Conservation (phyloP, 768 basidiomycete species). For the Fomitopsis pulvina region DNA sequence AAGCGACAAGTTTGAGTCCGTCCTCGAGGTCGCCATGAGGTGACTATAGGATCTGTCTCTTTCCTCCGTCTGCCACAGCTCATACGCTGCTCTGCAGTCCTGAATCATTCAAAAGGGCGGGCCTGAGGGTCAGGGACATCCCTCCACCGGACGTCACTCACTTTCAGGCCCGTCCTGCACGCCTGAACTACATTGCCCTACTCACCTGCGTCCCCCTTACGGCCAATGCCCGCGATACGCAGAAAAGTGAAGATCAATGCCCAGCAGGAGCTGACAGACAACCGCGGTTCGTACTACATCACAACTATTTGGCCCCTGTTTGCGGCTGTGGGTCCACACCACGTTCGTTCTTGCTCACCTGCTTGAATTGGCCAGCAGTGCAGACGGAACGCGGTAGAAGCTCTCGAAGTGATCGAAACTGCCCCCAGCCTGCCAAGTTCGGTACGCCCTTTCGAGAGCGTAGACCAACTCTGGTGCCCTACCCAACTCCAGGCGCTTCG, state of each 20-base stretch:
- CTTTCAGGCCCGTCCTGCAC: background rate
- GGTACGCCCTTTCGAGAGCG: too few species aligned
- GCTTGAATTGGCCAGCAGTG: constrained; percentile 27
- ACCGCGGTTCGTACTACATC: constrained; percentile 23
- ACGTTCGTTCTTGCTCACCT: constrained; percentile 16
- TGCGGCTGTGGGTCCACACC: constrained; percentile 21
- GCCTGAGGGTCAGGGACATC: constrained; percentile 4
- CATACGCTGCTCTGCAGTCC: background rate
- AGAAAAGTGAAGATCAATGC: constrained; percentile 40
- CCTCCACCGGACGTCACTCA: constrained; percentile 5
- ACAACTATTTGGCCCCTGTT: constrained; percentile 8
- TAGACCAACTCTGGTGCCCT: too few species aligned
- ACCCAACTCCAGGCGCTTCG: background rate
- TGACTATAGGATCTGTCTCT: background rate
- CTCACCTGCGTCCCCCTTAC: background rate
- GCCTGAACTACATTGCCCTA: constrained; percentile 6
- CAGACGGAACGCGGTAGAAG: too few species aligned
- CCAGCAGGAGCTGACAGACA: constrained; percentile 29
- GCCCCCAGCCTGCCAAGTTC: too few species aligned
- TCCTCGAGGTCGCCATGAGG: constrained; percentile 15
- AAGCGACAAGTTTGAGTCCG: background rate
- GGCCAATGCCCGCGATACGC: constrained; percentile 27
- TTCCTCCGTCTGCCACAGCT: background rate
- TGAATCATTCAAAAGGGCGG: constrained; percentile 10
- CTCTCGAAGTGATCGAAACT: too few species aligned